phyloP scores from a whole-genome alignment of 2,329 filamentous ascomycete species.

The Xylaria sp. region DNA sequence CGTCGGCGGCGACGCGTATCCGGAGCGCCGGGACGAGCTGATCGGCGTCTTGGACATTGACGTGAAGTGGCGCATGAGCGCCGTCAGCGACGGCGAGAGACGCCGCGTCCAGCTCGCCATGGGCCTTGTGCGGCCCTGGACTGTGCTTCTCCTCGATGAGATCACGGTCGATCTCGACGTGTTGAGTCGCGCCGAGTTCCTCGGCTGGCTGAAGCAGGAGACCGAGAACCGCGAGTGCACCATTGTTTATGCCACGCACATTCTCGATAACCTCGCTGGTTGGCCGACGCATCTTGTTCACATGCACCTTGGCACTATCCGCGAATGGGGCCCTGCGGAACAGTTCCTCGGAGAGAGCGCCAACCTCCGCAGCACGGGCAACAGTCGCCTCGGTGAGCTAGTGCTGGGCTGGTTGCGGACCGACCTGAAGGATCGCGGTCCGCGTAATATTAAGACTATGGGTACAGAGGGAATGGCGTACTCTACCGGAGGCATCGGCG shows the following conservation, averaged over 20 bases:
- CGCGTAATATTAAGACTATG: slow-evolving; percentile 69
- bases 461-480: slow-evolving; percentile 74
- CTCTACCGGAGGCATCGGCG: slow-evolving; percentile 62
- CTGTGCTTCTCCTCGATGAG: slow-evolving; percentile 89
- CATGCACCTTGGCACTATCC: slow-evolving; percentile 89
- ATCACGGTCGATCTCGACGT: slow-evolving; percentile 97
- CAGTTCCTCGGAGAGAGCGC: slow-evolving; percentile 70
- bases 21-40: slow-evolving; percentile 85
- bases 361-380: slow-evolving; percentile 64
- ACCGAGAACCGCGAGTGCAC: slow-evolving; percentile 85
- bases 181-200: slow-evolving; percentile 83
- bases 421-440: slow-evolving; percentile 82
- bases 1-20: slow-evolving; percentile 87
- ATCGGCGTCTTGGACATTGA: slow-evolving; percentile 92
- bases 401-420: slow-evolving; percentile 88
- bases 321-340: slow-evolving; percentile 83
- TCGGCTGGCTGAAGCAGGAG: slow-evolving; percentile 86
- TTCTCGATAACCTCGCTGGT: slow-evolving; percentile 90
- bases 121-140: slow-evolving; percentile 93
- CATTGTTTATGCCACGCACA: slow-evolving; percentile 97
- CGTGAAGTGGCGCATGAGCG: slow-evolving; percentile 92
- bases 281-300: slow-evolving; percentile 98
- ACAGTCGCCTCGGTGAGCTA: slow-evolving; percentile 86
- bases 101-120: slow-evolving; percentile 94
- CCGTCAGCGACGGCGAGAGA: slow-evolving; percentile 91